Percentiles rank a stretch among this genome's conserved stretches.
Conservation (phyloP, 208 protist genomes). For the Leishmania tropica region DNA sequence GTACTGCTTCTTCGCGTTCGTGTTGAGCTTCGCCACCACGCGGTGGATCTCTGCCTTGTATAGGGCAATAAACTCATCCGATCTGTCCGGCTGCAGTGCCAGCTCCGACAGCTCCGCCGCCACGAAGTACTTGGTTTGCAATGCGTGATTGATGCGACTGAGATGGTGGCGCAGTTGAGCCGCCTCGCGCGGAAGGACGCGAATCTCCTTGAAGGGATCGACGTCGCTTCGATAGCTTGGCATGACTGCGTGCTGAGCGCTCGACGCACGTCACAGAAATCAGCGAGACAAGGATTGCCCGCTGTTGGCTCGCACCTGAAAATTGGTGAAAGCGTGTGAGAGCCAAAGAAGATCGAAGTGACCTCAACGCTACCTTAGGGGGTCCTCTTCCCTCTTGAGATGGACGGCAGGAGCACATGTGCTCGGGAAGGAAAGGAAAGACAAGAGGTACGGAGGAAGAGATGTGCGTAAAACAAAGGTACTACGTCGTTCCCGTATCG, state of each 20-base stretch:
- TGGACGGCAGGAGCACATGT: not conserved
- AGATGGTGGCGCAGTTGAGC: conserved; percentile 64
- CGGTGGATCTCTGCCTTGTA: conserved; percentile 71
- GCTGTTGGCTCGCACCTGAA: not conserved
- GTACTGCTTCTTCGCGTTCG: conserved; percentile 46
- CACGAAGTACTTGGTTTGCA: conserved; percentile 76
- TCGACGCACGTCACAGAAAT: not conserved
- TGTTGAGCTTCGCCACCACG: conserved; percentile 66
- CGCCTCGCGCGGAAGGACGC: conserved; percentile 56
- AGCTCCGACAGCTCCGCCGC: conserved; percentile 62
- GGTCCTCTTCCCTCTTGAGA: not conserved
- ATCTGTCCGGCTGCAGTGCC: conserved; percentile 59
- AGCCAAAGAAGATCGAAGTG: not conserved
- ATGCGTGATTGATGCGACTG: conserved; percentile 68
- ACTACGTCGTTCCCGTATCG: not conserved
- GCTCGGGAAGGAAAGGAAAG: not conserved
- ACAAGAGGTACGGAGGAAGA: not conserved
- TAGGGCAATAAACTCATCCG: conserved; percentile 65
- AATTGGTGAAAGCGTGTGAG: not conserved
- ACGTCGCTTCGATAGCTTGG: conserved; percentile 30
- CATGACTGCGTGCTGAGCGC: conserved; percentile 2
- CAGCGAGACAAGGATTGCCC: not conserved
- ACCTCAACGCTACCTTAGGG: not conserved
- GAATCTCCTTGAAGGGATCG: conserved; percentile 80
- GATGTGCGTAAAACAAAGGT: not conserved